Base-by-base conservation (phyloP, 768 basidiomycete species). In the Rhizopogon rudus region DNA sequence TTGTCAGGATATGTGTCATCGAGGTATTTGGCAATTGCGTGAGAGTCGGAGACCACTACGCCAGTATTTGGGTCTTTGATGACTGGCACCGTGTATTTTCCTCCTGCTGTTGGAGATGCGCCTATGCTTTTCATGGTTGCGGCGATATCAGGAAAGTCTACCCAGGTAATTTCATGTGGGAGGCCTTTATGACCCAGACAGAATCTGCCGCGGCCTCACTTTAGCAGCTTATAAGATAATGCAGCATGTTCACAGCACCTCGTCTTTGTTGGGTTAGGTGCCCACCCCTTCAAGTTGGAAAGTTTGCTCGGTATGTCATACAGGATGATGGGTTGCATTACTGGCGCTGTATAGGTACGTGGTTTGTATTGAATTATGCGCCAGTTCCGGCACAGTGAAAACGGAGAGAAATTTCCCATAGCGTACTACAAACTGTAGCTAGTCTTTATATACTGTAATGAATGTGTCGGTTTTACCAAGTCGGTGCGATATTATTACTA, bases 101-200 rank as follows among this genome's bases (percentile, higher is more conserved):
- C 35, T 10, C 25, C 31, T 29, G 22, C 35, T 8, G 44, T 52
- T 12, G 53, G 53, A 16, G 31, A 31, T 22, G 37, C 37, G 6
- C 37, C 53, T 4, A 54, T 17, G 29, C 13, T 5, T 45, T 49
- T 49, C 52, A 53, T 45, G 8, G 35, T 33, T 0, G 57, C 28
- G 33, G 70, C 72, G 53, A 82, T 75, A 54, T 81, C 77, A 17
- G 73, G 75, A 56, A 75, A 79, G 55, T 81, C 80, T 46, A 82
- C 64, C 75, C 76, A 80, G 44, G 73, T 69, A 7, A 79, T 80
- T 57, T 69, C 73, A 65, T 77, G 75, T 1, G 73, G 62, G 17
- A 75, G 44, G n/a, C 63, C 62, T 54, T 75, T 75, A 60, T 63
- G 60, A 48, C 73, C 70, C 35, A 75, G 57, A 5, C 65, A 63